Evolutionary conservation across 2,329 filamentous ascomycete genomes (phyloP).

Genomic region (Penicillium sp.): DNA sequence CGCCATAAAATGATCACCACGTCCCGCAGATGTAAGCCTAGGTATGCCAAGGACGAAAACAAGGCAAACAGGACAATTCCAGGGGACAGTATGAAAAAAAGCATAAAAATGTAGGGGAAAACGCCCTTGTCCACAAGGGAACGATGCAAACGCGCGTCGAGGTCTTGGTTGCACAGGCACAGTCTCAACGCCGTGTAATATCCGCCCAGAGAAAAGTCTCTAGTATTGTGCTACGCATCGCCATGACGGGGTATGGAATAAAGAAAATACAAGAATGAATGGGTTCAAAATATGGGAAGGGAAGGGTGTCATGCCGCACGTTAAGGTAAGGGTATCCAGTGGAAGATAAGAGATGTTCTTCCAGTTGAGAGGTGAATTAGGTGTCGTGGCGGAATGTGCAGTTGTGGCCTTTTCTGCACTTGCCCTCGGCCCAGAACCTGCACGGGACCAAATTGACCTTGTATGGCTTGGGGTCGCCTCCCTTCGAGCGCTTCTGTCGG

Average conservation of each 20-base stretch:
- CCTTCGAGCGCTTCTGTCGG: conserved; percentile 36
- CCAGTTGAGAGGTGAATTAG: conserved; percentile 3
- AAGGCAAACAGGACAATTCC: neutral
- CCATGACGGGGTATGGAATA: conserved; percentile 1
- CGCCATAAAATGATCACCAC: conserved; percentile 7
- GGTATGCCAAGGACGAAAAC: neutral
- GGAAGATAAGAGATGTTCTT: neutral
- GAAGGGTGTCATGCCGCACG: conserved; percentile 1
- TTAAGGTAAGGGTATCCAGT: neutral
- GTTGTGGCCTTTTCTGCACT: conserved; percentile 53
- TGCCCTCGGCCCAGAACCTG: conserved; percentile 54
- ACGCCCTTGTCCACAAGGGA: neutral
- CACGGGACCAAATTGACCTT: conserved; percentile 49
- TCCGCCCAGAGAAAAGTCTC: neutral
- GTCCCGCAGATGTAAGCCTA: neutral
- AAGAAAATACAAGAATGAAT: conserved; percentile 1
- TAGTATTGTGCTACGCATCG: conserved; percentile 3
- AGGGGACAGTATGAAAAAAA: neutral
- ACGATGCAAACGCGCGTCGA: conserved; percentile 4
- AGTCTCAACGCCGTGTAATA: neutral
- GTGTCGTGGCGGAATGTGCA: conserved; percentile 53
- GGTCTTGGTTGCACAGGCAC: neutral
- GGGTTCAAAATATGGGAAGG: neutral
- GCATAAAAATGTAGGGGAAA: neutral
- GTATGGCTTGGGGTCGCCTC: conserved; percentile 38